Evolutionary conservation across 768 basidiomycete genomes (phyloP).

Genomic region (Suillus sp.): DNA sequence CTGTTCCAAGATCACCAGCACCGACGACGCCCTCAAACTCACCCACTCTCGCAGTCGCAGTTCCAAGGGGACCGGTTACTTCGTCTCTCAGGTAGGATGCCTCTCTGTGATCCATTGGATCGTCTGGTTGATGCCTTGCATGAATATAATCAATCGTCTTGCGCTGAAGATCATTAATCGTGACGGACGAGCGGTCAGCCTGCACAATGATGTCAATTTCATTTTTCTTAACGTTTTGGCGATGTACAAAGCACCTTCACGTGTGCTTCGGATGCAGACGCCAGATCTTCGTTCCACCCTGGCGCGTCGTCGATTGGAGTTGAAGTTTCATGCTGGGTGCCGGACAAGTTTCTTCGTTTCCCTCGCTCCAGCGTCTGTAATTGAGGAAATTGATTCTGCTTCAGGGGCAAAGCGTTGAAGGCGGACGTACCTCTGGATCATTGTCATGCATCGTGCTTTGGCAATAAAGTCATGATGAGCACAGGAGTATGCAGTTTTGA

Average conservation of each 20-base stretch:
- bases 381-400: background rate
- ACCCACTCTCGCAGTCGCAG: slow-evolving; percentile 29
- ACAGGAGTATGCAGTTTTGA: slow-evolving; percentile 3
- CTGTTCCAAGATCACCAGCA: slow-evolving; percentile 31
- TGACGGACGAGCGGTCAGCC: slow-evolving; percentile 28
- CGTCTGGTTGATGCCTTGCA: slow-evolving; percentile 20
- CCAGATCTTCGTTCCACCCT: slow-evolving; percentile 73
- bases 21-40: slow-evolving; percentile 35
- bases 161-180: slow-evolving; percentile 23
- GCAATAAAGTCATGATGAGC: slow-evolving; percentile 11
- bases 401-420: background rate
- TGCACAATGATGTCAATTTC: slow-evolving; percentile 8
- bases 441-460: slow-evolving; percentile 61
- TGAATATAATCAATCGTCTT: slow-evolving; percentile 26
- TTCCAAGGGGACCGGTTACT: slow-evolving; percentile 29
- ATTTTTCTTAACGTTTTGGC: no score
- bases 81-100: slow-evolving; percentile 32
- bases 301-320: slow-evolving; percentile 57
- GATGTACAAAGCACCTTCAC: slow-evolving; percentile 49
- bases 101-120: slow-evolving; percentile 22
- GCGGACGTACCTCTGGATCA: slow-evolving; percentile 47
- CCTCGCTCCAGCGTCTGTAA: slow-evolving; percentile 50
- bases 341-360: slow-evolving; percentile 52
- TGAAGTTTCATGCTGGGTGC: slow-evolving; percentile 46
- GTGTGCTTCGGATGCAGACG: slow-evolving; percentile 62